Evolutionary conservation across 1,284 basidiomycete species (phyloP), one percentile per base, ranked within the genome.

Genomic region (Pulchroboletus neoregius): DNA sequence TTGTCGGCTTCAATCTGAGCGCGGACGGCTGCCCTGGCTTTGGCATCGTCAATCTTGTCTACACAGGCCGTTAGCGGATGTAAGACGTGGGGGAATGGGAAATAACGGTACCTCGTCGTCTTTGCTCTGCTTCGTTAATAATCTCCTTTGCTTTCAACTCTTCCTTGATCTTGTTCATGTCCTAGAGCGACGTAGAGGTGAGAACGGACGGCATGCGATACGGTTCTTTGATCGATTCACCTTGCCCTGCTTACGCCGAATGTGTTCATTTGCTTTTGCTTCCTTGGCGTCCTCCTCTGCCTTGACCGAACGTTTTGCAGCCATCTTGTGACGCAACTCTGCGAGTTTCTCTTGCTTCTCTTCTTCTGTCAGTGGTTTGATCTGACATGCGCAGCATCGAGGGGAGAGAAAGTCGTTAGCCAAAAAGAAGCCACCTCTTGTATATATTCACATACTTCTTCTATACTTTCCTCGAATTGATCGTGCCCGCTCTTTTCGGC

Each of bases 401-500:
- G n/a, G n/a, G n/a, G n/a, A n/a, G n/a, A n/a, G n/a, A n/a, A n/a
- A n/a, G n/a, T n/a, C n/a, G n/a, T n/a, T n/a, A n/a, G n/a, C n/a
- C n/a, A n/a, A n/a, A n/a, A n/a, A n/a, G n/a, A n/a, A n/a, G n/a
- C n/a, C n/a, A n/a, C n/a, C n/a, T n/a, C n/a, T 5, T 4, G 4
- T 12, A 32, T 16, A 8, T 5, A 10, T 6, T 2, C 1, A 46
- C 68, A 50, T 26, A 91, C 91, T 78, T 96, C 94, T 63, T 98
- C 94, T 0, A 85, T 90, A 5, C 90, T 94, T 66, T 99, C 94
- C 63, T 95, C 93, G 56, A 97, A 97, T 55, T 92, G 82, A 63
- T 91, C 86, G 63, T 98, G 94, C 0, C 94, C 94, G 53, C 85
- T 90, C 71, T 94, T 94, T 68, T 96, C 92, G 3, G 94, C 94